Evolutionary conservation across 371 early-diverging fungal genomes (phyloP), one percentile per base, ranked within the genome.

Genomic region (Choanephora cucurbitarum): DNA sequence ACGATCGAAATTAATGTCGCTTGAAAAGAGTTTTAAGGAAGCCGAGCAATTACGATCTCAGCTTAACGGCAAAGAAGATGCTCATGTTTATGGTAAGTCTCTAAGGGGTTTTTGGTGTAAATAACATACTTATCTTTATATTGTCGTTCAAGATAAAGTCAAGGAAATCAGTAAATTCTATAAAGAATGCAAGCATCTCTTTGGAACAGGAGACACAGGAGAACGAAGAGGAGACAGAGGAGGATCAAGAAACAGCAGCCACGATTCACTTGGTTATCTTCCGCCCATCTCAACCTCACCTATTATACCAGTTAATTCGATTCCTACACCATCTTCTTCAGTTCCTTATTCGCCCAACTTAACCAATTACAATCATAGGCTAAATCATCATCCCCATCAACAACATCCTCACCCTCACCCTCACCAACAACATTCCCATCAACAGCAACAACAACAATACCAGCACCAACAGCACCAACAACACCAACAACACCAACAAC

Each of bases 111-210:
- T n/a, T n/a, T n/a, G n/a, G n/a, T n/a, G n/a, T n/a, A n/a, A n/a
- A n/a, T n/a, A n/a, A n/a, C n/a, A n/a, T 23, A 17, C 32, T 44
- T 0, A 21, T 31, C 19, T 14, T 53, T 19, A 15, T 23, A 28
- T 21, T 24, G 40, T 10, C 5, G 31, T 13, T 9, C 8, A 44
- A 62, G 63, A 62, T 17, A 62, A 53, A 62, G 57, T 62, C 10
- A 63, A 57, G 49, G 64, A 63, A 50, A 44, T 57, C 10, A 58
- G 50, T 33, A 63, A 63, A 54, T 63, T 54, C 18, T 45, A 58
- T 42, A 57, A 63, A 54, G 58, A 63, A 58, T 63, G 64, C 54
- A 63, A 58, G 53, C 55, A 54, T 33, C 32, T 63, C 17, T 63
- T 63, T 54, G 54, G 58, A 1, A 40, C 39, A 41, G 17, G 33